Conservation (phyloP, 768 basidiomycete species). For the Fistulinella prunicolor region DNA sequence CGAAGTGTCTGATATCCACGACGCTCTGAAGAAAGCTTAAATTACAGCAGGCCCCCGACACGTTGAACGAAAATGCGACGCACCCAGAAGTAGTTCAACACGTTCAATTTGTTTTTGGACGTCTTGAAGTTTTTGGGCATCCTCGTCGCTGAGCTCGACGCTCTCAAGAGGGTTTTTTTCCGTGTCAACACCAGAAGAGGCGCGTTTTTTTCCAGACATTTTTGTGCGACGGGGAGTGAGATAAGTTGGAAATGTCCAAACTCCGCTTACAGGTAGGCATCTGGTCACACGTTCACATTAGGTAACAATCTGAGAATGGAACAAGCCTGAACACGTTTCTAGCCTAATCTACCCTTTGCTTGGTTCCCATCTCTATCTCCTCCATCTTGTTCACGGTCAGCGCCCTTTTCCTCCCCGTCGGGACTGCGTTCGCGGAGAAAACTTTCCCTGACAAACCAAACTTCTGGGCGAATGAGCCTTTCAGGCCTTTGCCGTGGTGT, state of each 20-base stretch:
- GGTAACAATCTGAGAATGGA: not conserved
- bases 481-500: constrained; percentile 72
- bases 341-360: constrained; percentile 69
- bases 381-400: constrained; percentile 43
- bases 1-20: constrained; percentile 53
- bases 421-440: constrained; percentile 38
- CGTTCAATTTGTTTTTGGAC: constrained; percentile 69
- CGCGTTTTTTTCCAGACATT: constrained; percentile 63
- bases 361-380: constrained; percentile 80
- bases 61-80: constrained; percentile 24
- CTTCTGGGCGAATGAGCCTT: constrained; percentile 33
- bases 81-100: constrained; percentile 71
- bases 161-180: constrained; percentile 66
- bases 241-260: constrained; percentile 26
- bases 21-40: constrained; percentile 48
- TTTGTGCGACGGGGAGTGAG: constrained; percentile 4
- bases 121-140: constrained; percentile 63
- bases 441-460: constrained; percentile 35
- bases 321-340: not conserved
- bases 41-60: constrained; percentile 5
- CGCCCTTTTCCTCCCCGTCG: constrained; percentile 37
- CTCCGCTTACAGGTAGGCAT: constrained; percentile 24
- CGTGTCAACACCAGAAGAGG: constrained; percentile 74
- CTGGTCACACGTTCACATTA: constrained; percentile 4
- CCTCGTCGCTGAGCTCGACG: constrained; percentile 68